A percentile compares a stretch with the other conserved stretches of the same genome.
These are phyloP conservation scores for Datisca glomerata DNA, from an alignment of 306 rosid genomes.

Conservation along the genomic window DNA sequence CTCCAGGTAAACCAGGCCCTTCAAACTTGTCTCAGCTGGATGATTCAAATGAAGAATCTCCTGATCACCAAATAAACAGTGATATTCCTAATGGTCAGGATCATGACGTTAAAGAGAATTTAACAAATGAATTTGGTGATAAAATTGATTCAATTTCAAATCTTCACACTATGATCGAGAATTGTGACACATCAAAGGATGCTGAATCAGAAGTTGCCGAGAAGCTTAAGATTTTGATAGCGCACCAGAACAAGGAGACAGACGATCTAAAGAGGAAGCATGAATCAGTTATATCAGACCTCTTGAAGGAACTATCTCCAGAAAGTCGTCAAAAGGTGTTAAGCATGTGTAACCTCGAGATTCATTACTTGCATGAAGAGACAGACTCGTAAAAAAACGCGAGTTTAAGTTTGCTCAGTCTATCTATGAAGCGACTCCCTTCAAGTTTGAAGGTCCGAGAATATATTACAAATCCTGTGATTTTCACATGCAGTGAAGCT, in stretches of 20 bases:
- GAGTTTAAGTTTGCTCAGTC: too few relatives aligned
- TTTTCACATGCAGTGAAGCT: too few relatives aligned
- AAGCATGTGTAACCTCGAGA: conserved; percentile 29
- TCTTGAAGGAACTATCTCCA: conserved; percentile 38
- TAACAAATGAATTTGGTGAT: too few relatives aligned
- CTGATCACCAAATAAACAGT: conserved; percentile 4
- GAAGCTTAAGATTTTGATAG: conserved; percentile 36
- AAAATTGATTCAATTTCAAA: conserved; percentile 13
- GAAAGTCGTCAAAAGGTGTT: conserved; percentile 36
- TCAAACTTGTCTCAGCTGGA: conserved; percentile 28
- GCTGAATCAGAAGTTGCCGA: conserved; percentile 27
- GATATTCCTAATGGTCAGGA: conserved; percentile 14
- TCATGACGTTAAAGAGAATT: conserved; percentile 1
- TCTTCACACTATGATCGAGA: conserved; percentile 14
- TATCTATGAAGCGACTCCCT: too few relatives aligned
- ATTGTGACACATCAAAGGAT: not conserved
- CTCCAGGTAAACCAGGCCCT: conserved; percentile 33
- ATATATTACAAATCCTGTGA: too few relatives aligned
- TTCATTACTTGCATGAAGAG: too few relatives aligned
- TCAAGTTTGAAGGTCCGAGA: too few relatives aligned
- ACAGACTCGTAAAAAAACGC: too few relatives aligned
- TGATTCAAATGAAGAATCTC: conserved; percentile 16
- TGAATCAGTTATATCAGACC: conserved; percentile 35
- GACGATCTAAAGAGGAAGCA: conserved; percentile 56
- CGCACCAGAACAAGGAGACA: conserved; percentile 42